These are phyloP conservation scores for Psilocybe cyanescens DNA, from an alignment of 768 basidiomycete species.

Conservation along the genomic window DNA sequence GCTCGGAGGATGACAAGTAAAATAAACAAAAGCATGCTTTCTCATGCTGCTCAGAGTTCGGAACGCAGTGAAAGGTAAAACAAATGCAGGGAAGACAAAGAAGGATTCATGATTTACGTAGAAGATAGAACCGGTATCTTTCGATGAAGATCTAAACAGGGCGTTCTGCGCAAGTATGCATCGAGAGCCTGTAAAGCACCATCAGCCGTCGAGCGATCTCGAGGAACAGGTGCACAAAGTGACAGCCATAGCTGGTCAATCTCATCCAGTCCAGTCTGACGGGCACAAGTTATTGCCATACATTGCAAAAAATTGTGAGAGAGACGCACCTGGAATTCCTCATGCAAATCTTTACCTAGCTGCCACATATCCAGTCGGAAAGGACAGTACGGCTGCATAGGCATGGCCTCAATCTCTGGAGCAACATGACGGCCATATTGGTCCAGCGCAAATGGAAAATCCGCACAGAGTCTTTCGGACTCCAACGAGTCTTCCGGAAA, in stretches of 20 bases:
- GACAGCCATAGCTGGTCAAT: background rate
- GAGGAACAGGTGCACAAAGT: background rate
- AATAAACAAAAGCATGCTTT: no score
- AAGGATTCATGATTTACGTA: no score
- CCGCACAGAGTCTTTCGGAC: background rate
- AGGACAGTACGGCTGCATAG: constrained; percentile 6
- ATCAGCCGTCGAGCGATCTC: background rate
- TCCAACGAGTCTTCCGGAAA: constrained; percentile 4
- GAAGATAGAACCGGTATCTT: background rate
- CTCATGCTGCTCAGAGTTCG: no score
- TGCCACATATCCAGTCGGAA: constrained; percentile 5
- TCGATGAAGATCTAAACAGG: background rate
- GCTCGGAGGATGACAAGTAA: no score
- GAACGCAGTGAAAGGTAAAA: no score
- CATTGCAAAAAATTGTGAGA: background rate
- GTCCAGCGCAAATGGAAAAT: background rate
- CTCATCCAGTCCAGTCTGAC: background rate
- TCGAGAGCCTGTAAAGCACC: background rate
- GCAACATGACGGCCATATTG: constrained; percentile 2
- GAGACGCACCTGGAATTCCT: background rate
- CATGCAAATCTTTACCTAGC: constrained; percentile 5
- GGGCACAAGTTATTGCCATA: background rate
- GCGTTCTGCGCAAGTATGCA: background rate
- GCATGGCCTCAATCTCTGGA: background rate
- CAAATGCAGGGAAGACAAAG: no score